Evolutionary conservation across 2,329 filamentous ascomycete genomes (phyloP), one percentile per base, ranked within the genome.

Genomic region (Tolypocladium amazonense): DNA sequence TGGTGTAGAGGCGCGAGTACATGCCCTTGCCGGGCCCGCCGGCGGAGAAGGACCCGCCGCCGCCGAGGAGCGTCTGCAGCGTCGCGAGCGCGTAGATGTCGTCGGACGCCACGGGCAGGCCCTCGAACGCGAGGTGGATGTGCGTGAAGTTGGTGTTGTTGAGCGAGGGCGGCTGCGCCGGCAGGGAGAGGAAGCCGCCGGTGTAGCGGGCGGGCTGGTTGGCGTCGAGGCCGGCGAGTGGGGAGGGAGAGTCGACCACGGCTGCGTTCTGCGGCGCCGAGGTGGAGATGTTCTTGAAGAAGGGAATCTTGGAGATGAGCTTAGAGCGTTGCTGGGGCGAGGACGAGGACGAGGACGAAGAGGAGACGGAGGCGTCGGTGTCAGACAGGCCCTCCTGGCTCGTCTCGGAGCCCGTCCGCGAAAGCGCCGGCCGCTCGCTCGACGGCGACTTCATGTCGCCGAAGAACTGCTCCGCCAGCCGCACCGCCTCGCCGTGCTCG

Each of bases 21-120:
- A 99, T 99, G 73, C 94, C 94, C 79, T 99, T 99, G 58, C 94
- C 94, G 5, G 94, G 94, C 0, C 94, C 94, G 67, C 94, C 94
- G 58, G 94, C 94, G 20, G 90, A 96, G 79, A 99, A 99, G 59
- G 92, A 97, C 30, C 94, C 94, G 56, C 94, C 94, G 56, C 94
- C 94, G 60, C 94, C 94, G 39, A 99, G 89, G 12, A 99, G 88
- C 1, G 92, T 97, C 75, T 97, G 95, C 1, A 99, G 81, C 0
- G 93, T 96, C 8, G 94, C 94, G 53, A 97, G 86, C 23, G 94
- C 92, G 76, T 97, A 99, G 69, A 99, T 97, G 72, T 97, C 93
- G 15, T 90, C 86, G 3, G 89, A 93, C 27, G 85, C 87, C 70
- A 99, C 94, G 58, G 93, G 91, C 1, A 97, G 84, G 33, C 92